Conservation (phyloP, 148 eudicot genomes). For the Rhododendron mucronatum region DNA sequence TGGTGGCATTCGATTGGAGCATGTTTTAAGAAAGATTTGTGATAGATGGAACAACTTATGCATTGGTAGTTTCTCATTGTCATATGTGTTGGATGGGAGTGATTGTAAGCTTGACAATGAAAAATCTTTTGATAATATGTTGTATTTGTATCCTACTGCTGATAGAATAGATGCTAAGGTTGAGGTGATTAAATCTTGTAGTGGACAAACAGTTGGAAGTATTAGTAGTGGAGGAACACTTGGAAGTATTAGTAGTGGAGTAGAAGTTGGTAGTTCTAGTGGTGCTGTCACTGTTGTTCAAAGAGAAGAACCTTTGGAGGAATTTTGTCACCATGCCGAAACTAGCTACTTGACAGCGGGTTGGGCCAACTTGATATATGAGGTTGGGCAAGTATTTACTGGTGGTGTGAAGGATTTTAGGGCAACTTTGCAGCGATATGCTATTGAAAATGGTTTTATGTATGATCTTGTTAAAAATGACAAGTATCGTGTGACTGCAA, state of each 20-base stretch:
- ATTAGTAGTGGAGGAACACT: too few relatives aligned
- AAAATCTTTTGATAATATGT: neutral
- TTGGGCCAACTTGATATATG: neutral
- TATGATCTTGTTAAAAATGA: neutral
- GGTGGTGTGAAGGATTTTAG: neutral
- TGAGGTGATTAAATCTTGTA: neutral
- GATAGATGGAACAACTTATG: neutral
- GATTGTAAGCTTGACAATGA: neutral
- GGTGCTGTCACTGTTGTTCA: too few relatives aligned
- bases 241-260: neutral
- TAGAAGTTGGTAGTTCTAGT: neutral
- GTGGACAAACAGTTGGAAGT: too few relatives aligned
- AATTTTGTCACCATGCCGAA: too few relatives aligned
- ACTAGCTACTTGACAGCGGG: too few relatives aligned
- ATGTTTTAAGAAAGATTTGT: neutral
- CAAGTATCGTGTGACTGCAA: neutral
- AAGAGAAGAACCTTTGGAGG: too few relatives aligned
- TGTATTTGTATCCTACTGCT: neutral
- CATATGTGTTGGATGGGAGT: neutral
- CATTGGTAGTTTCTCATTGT: neutral
- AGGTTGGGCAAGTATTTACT: neutral
- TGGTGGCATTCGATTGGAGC: neutral
- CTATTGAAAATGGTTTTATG: neutral
- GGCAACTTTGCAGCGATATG: neutral
- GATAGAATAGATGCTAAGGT: neutral